Evolutionary conservation across 352 stramenopile species (phyloP).

Genomic region (Phytophthora pluvialis): DNA sequence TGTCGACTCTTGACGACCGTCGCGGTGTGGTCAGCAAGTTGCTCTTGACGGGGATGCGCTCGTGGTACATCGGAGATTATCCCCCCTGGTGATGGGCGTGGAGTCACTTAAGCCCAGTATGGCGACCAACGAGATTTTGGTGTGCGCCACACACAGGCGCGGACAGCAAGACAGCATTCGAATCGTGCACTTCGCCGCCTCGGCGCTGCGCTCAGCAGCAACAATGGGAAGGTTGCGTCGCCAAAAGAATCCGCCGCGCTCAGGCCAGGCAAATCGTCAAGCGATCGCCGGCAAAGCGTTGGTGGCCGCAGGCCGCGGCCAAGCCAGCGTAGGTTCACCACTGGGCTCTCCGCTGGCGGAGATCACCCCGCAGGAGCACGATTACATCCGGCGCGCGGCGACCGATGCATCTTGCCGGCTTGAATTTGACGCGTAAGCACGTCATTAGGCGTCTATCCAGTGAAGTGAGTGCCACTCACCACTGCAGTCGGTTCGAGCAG

Average conservation of each 20-base stretch:
- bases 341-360: background rate
- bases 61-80: constrained; percentile 15
- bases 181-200: constrained; percentile 14
- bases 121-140: constrained; percentile 26
- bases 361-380: background rate
- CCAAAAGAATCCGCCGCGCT: constrained; percentile 19
- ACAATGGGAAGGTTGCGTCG: constrained; percentile 28
- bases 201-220: background rate
- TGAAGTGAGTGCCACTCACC: too few relatives aligned
- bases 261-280: background rate
- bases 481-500: constrained; percentile 13
- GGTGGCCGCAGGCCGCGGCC: background rate
- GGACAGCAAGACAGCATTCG: constrained; percentile 17
- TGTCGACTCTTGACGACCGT: constrained; percentile 31
- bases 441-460: too few relatives aligned
- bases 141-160: constrained; percentile 7
- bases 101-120: constrained; percentile 14
- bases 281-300: background rate
- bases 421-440: background rate
- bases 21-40: constrained; percentile 22
- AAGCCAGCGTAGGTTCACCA: background rate
- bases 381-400: constrained; percentile 6
- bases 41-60: constrained; percentile 13
- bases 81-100: constrained; percentile 27
- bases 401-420: constrained; percentile 4